Evolutionary conservation across 176 grass and related monocot species (phyloP), one percentile per base, ranked within the genome.

Genomic region (Saccharum spontaneum): DNA sequence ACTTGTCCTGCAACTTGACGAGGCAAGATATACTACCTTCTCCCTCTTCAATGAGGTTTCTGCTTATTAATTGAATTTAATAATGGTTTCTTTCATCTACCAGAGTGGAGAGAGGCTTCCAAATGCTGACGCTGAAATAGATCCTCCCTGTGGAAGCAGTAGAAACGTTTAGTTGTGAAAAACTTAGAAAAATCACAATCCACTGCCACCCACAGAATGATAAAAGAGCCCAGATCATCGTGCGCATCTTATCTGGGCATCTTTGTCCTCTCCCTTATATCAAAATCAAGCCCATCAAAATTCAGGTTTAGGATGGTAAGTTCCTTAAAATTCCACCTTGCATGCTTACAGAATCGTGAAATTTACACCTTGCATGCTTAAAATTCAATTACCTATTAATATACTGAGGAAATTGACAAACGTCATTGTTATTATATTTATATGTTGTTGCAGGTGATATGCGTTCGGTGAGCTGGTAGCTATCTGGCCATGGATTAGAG

Each of bases 131-230:
- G 83, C 62, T 33, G 23, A 33, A 16, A 78, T 67, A 57, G 49
- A 31, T 40, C 74, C 73, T 8, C 9, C 8, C 6, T 8, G 7
- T 28, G 9, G 50, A 63, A 39, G 23, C 30, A 79, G 9, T 62
- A 20, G 1, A 14, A 61, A 60, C 20, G 4, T 63, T 86, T 64
- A 26, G 57, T 14, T 86, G 84, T 72, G 54, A 50, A 46, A 79
- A 86, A 31, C 84, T 86, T 48, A 63, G 54, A 60, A 79, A 72
- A 48, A 86, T 86, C 37, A 43, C 34, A 62, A 72, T 72, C 40
- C 28, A 61, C 40, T 49, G 52, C 41, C 0, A 24, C 69, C 39
- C 30, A 37, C 28, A 10, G 15, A 34, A 43, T 6, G 76, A 86
- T 63, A 72, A 50, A 86, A 79, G 84, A 79, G 67, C 43, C 22